Evolutionary conservation across 2,329 filamentous ascomycete genomes (phyloP), one percentile per base, ranked within the genome.

Genomic region (Phialophora tarda): DNA sequence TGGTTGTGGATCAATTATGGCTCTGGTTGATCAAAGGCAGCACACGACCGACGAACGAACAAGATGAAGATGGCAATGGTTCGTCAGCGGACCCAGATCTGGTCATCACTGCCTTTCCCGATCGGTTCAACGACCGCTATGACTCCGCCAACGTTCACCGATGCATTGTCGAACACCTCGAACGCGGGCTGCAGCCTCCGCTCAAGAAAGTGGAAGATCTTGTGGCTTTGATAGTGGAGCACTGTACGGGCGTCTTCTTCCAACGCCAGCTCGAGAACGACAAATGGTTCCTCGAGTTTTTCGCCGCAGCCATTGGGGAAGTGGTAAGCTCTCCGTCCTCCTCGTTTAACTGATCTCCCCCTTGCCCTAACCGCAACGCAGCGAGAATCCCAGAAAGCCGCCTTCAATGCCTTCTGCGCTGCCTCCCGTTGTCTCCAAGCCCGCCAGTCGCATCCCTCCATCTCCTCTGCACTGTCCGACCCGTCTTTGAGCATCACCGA

Each of bases 231-330:
- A 63, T 63, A 50, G 32, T 63, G 6, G 61, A 63, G 34, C 61
- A 63, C 57, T 63, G 61, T 50, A 63, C 53, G 21, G 61, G 61
- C 5, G 55, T 63, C 21, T 63, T 63, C 61, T 63, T 63, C 38
- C 61, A 63, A 24, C 61, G 53, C 26, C 61, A 63, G 54, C 61
- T 63, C n/a, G 61, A 63, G 38, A 26, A 32, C 5, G 61, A 63
- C 61, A 63, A 63, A 59, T 63, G 61, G 61, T 63, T 63, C 28
- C 28, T 63, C 54, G 61, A 63, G 47, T 63, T 63, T 54, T 63
- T 60, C 34, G 61, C 61, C 7, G 54, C 61, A 1, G 61, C 61
- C 12, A 61, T 63, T 17, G 55, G 55, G n/a, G 51, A 24, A 34
- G 47, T 63, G 23, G 50, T 53, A 53, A 53, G 50, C 23, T 53